These are phyloP conservation scores for Leptodontidium sp. DNA, from an alignment of 2,329 filamentous ascomycete species.

Conservation along the genomic window DNA sequence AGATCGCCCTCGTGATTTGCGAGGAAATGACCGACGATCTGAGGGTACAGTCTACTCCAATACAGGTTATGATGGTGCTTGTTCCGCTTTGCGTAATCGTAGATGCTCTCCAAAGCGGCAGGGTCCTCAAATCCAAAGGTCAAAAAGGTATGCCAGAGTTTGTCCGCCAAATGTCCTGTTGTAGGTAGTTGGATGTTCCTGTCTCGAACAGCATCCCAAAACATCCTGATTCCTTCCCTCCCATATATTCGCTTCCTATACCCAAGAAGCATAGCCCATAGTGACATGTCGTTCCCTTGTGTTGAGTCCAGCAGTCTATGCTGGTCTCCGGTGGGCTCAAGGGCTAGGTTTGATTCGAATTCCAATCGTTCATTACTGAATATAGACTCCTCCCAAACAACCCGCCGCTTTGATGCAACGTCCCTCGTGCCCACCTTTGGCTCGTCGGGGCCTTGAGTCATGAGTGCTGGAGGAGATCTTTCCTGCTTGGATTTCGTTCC, in stretches of 20 bases:
- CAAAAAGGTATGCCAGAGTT: slow-evolving; percentile 56
- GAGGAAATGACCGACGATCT: slow-evolving; percentile 53
- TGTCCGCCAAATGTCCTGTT: slow-evolving; percentile 49
- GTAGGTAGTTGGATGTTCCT: slow-evolving; percentile 51
- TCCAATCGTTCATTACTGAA: slow-evolving; percentile 39
- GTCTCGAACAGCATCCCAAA: slow-evolving; percentile 52
- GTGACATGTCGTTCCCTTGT: slow-evolving; percentile 43
- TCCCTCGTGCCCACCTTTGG: neutral
- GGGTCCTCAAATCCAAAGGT: slow-evolving; percentile 47
- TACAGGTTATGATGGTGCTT: slow-evolving; percentile 48
- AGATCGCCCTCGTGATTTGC: slow-evolving; percentile 32
- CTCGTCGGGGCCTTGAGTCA: neutral
- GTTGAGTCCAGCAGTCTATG: slow-evolving; percentile 46
- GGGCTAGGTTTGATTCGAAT: slow-evolving; percentile 45
- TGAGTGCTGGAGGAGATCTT: neutral
- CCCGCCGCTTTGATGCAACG: neutral
- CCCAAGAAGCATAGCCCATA: slow-evolving; percentile 53
- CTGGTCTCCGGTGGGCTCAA: neutral
- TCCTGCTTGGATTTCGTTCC: neutral
- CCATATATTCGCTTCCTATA: slow-evolving; percentile 53
- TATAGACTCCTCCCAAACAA: slow-evolving; percentile 31
- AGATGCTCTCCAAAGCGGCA: slow-evolving; percentile 48
- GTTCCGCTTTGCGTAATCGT: slow-evolving; percentile 52
- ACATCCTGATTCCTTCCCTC: slow-evolving; percentile 49
- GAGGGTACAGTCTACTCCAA: slow-evolving; percentile 52